phyloP scores from a whole-genome alignment of 305 asterid genomes.

The Salvia sclarea region DNA sequence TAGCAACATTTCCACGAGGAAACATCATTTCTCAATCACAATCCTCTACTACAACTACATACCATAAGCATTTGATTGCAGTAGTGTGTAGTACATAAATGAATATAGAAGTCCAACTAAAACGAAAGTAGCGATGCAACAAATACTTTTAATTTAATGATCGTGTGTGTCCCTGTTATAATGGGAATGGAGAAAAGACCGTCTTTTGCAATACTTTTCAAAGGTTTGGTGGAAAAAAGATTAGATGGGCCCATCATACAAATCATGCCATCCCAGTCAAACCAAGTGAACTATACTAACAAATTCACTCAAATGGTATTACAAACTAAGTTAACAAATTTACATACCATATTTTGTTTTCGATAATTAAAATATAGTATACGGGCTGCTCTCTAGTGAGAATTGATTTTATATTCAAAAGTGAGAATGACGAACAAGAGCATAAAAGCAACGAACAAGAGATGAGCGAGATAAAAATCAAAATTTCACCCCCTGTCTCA shows the following conservation, averaged over 20 bases:
- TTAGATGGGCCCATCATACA: conserved; percentile 17
- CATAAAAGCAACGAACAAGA: no score
- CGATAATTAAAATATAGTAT: no score
- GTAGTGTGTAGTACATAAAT: background rate
- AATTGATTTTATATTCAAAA: no score
- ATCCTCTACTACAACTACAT: no score
- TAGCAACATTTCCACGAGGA: background rate
- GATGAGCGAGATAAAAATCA: no score
- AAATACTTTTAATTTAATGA: background rate
- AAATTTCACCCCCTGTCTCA: no score
- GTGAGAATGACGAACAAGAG: no score
- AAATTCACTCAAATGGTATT: no score
- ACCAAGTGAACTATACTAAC: conserved; percentile 32
- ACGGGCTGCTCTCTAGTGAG: no score
- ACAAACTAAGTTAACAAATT: no score
- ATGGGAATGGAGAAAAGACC: conserved; percentile 25
- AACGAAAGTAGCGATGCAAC: background rate
- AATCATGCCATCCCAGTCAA: conserved; percentile 35
- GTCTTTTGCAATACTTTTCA: conserved; percentile 24
- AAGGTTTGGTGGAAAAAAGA: conserved; percentile 29
- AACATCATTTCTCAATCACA: background rate
- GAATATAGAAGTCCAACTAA: background rate
- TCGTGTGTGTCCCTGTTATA: conserved; percentile 11
- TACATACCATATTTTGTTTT: background rate
- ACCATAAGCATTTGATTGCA: background rate